A percentile compares a stretch with the other conserved stretches of the same genome.
phyloP scores from a whole-genome alignment of 257 asterid species.

The Buddleja alternifolia region DNA sequence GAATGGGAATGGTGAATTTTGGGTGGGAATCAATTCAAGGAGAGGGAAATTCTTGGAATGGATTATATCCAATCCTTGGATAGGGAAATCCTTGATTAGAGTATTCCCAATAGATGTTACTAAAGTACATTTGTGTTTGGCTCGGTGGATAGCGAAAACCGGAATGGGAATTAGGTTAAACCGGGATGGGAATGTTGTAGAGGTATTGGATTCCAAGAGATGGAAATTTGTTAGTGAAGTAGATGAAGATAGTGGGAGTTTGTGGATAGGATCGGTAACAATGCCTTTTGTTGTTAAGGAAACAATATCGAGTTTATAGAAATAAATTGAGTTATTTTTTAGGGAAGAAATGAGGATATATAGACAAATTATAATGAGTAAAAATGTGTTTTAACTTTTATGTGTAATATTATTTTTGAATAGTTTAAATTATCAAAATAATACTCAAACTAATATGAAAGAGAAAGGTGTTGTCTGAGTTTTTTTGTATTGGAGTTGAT shows the following conservation, averaged over 20 bases:
- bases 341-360: neutral
- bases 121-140: constrained; percentile 30
- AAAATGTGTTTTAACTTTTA: no score
- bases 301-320: neutral
- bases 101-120: constrained; percentile 47
- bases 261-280: constrained; percentile 79
- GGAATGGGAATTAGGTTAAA: constrained; percentile 62
- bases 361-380: no score
- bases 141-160: constrained; percentile 22
- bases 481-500: no score
- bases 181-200: constrained; percentile 51
- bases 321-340: neutral
- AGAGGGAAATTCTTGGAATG: constrained; percentile 44
- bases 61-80: constrained; percentile 53
- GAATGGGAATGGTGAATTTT: constrained; percentile 60
- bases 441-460: no score
- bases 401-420: no score
- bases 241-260: constrained; percentile 46
- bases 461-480: no score
- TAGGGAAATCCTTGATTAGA: constrained; percentile 39
- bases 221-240: constrained; percentile 78
- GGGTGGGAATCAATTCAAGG: constrained; percentile 68
- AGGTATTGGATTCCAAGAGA: constrained; percentile 42
- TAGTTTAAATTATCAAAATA: no score
- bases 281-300: constrained; percentile 46